phyloP scores from a whole-genome alignment of 495 filamentous ascomycete species.

The Friedmanniomyces simplex region DNA sequence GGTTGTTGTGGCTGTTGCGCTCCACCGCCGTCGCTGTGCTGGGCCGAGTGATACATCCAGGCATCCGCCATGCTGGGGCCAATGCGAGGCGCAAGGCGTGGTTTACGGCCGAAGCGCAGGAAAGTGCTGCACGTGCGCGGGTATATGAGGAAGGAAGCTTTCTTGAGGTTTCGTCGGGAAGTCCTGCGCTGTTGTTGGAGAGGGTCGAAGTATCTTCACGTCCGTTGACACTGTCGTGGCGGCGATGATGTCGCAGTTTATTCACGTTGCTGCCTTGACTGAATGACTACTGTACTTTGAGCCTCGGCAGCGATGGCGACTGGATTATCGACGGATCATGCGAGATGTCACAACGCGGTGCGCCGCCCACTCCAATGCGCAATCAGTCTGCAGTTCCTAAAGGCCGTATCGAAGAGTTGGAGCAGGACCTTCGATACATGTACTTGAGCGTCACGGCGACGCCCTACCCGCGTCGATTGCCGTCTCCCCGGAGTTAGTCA shows the following conservation, averaged over 20 bases:
- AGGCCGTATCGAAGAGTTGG: not conserved
- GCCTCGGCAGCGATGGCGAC: not conserved
- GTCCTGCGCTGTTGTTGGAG: not conserved
- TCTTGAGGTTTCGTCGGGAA: not conserved
- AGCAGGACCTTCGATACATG: not conserved
- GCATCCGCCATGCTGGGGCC: slow-evolving; percentile 4
- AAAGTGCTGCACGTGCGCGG: too few relatives aligned
- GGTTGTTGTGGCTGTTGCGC: not conserved
- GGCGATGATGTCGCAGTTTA: not conserved
- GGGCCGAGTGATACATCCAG: slow-evolving; percentile 13
- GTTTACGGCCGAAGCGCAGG: slow-evolving; percentile 5
- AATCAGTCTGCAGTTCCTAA: not conserved
- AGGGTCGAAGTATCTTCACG: not conserved
- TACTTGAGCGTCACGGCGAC: not conserved
- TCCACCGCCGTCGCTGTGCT: not conserved
- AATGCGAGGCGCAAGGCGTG: not conserved
- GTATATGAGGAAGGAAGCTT: not conserved
- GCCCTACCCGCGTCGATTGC: not conserved
- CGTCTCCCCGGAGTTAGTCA: too few relatives aligned
- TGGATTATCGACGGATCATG: not conserved
- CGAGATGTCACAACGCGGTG: not conserved
- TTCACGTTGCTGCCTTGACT: not conserved
- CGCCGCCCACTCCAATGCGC: not conserved
- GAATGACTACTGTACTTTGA: not conserved
- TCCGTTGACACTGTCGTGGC: too few relatives aligned